Evolutionary conservation across 2,329 filamentous ascomycete species (phyloP).

Genomic region (Talaromyces atroroseus): DNA sequence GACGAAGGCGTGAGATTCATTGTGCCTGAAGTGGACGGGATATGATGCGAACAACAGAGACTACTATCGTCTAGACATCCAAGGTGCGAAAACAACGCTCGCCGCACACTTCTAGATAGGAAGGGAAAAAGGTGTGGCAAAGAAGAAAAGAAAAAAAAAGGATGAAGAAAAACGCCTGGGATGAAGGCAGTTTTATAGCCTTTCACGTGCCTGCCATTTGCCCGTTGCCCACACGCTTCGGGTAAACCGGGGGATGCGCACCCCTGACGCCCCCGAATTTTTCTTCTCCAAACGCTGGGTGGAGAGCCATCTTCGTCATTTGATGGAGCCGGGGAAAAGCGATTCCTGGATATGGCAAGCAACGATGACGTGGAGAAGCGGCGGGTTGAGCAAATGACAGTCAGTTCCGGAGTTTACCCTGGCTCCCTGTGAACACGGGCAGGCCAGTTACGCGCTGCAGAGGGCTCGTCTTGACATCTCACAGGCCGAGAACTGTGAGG

Average conservation of each 20-base stretch:
- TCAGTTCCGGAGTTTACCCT: neutral
- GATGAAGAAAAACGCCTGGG: neutral
- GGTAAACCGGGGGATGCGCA: neutral
- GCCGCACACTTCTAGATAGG: neutral
- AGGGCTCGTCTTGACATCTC: too few species aligned
- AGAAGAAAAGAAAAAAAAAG: too few species aligned
- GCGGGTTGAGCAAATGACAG: neutral
- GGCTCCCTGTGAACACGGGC: neutral
- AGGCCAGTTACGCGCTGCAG: too few species aligned
- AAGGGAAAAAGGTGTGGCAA: neutral
- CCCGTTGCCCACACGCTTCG: neutral
- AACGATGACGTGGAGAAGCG: neutral
- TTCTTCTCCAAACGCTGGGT: neutral
- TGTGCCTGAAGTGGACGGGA: neutral
- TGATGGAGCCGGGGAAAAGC: neutral
- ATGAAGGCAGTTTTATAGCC: neutral
- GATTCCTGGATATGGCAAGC: neutral
- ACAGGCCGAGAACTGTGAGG: too few species aligned
- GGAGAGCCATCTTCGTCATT: neutral
- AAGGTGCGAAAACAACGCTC: neutral
- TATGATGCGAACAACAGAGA: neutral
- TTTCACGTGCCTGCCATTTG: neutral
- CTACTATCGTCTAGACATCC: neutral
- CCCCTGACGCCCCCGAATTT: neutral
- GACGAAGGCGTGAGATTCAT: neutral